Evolutionary conservation across 2,329 filamentous ascomycete species (phyloP).

Genomic region (Lachnum nothofagi): DNA sequence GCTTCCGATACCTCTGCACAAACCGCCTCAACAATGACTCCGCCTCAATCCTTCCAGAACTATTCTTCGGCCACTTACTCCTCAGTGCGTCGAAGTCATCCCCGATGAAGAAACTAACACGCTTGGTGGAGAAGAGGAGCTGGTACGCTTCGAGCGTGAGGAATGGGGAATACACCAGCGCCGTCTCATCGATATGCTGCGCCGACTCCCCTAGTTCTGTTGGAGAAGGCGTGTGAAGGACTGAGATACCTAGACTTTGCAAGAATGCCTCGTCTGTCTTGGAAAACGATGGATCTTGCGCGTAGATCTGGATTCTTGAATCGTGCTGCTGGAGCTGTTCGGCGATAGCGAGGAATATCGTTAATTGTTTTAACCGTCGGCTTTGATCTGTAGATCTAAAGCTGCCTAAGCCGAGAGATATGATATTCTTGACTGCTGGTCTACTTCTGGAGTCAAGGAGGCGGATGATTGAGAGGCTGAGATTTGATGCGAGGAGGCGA

Average conservation of each 20-base stretch:
- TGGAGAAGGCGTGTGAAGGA: slow-evolving; percentile 27
- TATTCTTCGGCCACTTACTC: slow-evolving; percentile 30
- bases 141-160: slow-evolving; percentile 19
- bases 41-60: slow-evolving; percentile 26
- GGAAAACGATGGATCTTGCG: slow-evolving; percentile 33
- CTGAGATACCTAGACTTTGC: slow-evolving; percentile 18
- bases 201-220: slow-evolving; percentile 28
- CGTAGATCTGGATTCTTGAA: slow-evolving; percentile 22
- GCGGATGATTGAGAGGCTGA: slow-evolving; percentile 3
- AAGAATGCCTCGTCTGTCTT: slow-evolving; percentile 28
- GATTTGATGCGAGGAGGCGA: slow-evolving; percentile 8
- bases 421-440: slow-evolving; percentile 10
- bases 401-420: slow-evolving; percentile 16
- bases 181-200: slow-evolving; percentile 20
- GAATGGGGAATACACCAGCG: slow-evolving; percentile 31
- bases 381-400: slow-evolving; percentile 24
- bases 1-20: slow-evolving; percentile 16
- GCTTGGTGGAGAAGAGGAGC: slow-evolving; percentile 11
- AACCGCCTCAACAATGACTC: slow-evolving; percentile 13
- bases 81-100: slow-evolving; percentile 30
- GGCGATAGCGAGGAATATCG: slow-evolving; percentile 26
- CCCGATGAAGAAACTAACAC: slow-evolving; percentile 20
- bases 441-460: slow-evolving; percentile 10
- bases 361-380: slow-evolving; percentile 30
- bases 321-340: slow-evolving; percentile 9